Conservation (phyloP, 2,329 filamentous ascomycete species). For the Hypoxylon sp. region DNA sequence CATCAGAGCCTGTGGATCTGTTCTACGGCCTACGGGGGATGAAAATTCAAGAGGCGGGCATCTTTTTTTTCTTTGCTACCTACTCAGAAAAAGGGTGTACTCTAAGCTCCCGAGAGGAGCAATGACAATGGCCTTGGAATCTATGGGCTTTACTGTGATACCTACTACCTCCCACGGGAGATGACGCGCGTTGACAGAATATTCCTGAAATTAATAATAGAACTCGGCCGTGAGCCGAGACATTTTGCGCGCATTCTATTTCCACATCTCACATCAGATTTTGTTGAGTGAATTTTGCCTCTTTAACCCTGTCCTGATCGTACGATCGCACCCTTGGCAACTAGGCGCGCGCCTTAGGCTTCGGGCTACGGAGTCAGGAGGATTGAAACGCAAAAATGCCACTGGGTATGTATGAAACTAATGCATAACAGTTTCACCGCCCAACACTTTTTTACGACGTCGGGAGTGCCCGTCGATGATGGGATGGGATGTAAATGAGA, state of each 20-base stretch:
- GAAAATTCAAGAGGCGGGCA: constrained; percentile 13
- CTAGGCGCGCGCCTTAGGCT: constrained; percentile 25
- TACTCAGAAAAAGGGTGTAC: constrained; percentile 21
- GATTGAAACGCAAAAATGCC: constrained; percentile 17
- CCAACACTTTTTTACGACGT: constrained; percentile 1
- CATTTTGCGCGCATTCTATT: constrained; percentile 2
- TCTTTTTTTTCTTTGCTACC: constrained; percentile 22
- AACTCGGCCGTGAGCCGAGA: constrained; percentile 10
- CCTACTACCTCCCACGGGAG: constrained; percentile 25
- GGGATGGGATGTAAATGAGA: not conserved
- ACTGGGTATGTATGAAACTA: constrained; percentile 20
- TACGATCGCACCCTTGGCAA: constrained; percentile 37
- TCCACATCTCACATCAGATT: constrained; percentile 26
- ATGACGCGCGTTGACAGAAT: constrained; percentile 26
- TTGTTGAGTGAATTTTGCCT: constrained; percentile 35
- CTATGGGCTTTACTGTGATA: constrained; percentile 31
- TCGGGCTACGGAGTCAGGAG: constrained; percentile 15
- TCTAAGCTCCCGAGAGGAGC: constrained; percentile 20
- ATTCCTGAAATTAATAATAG: constrained; percentile 17
- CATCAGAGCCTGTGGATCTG: constrained; percentile 16
- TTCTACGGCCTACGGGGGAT: constrained; percentile 17
- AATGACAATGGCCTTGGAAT: constrained; percentile 20
- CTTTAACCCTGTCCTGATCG: constrained; percentile 30
- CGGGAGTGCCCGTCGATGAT: constrained; percentile 1
- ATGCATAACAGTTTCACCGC: constrained; percentile 18